phyloP scores from a whole-genome alignment of 2,329 filamentous ascomycete genomes.

The Sarocladiaceae sp. region DNA sequence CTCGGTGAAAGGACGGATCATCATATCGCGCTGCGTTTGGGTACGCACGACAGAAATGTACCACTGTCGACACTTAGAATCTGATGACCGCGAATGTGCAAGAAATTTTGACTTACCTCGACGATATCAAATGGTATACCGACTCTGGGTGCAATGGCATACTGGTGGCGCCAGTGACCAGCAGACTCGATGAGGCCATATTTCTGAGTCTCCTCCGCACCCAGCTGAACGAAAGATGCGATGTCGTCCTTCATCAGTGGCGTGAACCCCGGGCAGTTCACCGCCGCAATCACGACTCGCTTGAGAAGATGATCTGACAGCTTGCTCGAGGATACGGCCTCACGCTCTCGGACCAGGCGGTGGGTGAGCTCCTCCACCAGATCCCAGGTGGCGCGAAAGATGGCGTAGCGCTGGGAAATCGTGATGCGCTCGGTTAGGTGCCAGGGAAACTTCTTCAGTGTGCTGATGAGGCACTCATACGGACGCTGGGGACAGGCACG shows the following conservation, averaged over 20 bases:
- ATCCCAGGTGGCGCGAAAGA: constrained; percentile 44
- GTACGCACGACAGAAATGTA: constrained; percentile 51
- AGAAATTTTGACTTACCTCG: constrained; percentile 39
- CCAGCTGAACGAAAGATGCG: constrained; percentile 30
- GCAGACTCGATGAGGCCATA: constrained; percentile 44
- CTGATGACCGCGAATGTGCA: neutral
- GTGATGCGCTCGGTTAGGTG: constrained; percentile 50
- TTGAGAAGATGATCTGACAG: constrained; percentile 47
- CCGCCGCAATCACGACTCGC: constrained; percentile 44
- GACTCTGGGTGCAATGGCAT: constrained; percentile 44
- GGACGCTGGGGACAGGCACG: constrained; percentile 57
- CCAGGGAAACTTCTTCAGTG: constrained; percentile 58
- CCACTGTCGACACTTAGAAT: constrained; percentile 32
- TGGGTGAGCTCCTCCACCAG: constrained; percentile 29
- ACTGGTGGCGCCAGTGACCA: constrained; percentile 44
- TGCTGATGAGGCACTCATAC: constrained; percentile 60
- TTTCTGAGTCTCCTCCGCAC: constrained; percentile 25
- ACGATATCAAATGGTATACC: constrained; percentile 44
- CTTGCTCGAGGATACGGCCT: constrained; percentile 24
- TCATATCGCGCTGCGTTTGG: constrained; percentile 37
- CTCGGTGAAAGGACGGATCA: constrained; percentile 33
- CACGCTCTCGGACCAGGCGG: constrained; percentile 17
- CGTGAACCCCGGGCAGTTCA: constrained; percentile 56
- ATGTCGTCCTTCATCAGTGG: constrained; percentile 56
- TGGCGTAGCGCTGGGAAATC: constrained; percentile 45